A percentile compares a stretch with the other conserved stretches of the same genome.
These are phyloP conservation scores for Fraxinus excelsior DNA, from an alignment of 257 asterid genomes.

Conservation along the genomic window DNA sequence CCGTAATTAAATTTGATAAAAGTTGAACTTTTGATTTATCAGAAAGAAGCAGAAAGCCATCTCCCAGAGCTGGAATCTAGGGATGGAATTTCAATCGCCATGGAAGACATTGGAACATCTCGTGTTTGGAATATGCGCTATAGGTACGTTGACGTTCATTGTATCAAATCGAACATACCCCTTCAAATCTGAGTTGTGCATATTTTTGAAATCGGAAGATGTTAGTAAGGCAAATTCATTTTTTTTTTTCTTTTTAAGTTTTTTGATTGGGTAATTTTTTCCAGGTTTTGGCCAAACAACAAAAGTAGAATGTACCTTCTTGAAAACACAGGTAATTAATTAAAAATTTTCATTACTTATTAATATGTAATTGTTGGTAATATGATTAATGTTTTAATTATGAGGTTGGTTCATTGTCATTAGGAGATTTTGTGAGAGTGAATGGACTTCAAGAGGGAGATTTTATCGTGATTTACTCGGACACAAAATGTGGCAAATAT, in stretches of 20 bases:
- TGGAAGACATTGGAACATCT: slow-evolving; percentile 91
- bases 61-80: slow-evolving; percentile 88
- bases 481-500: slow-evolving; percentile 77
- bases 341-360: background rate
- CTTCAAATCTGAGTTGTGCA: too few relatives aligned
- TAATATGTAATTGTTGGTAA: background rate
- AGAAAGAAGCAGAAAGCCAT: slow-evolving; percentile 94
- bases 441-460: slow-evolving; percentile 76
- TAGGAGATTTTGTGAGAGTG: slow-evolving; percentile 67
- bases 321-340: slow-evolving; percentile 71
- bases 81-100: slow-evolving; percentile 82
- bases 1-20: background rate
- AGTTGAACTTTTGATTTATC: slow-evolving; percentile 5
- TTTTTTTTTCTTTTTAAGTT: too few relatives aligned
- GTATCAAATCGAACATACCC: background rate
- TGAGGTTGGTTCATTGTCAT: background rate
- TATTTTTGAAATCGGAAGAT: too few relatives aligned
- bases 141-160: slow-evolving; percentile 38
- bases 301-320: slow-evolving; percentile 95
- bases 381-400: background rate
- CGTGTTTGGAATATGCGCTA: slow-evolving; percentile 89
- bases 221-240: too few relatives aligned
- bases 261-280: background rate
- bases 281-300: slow-evolving; percentile 86
- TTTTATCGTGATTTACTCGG: slow-evolving; percentile 61